Conservation (phyloP, 352 stramenopile genomes). For the Stramenopiles sp. region DNA sequence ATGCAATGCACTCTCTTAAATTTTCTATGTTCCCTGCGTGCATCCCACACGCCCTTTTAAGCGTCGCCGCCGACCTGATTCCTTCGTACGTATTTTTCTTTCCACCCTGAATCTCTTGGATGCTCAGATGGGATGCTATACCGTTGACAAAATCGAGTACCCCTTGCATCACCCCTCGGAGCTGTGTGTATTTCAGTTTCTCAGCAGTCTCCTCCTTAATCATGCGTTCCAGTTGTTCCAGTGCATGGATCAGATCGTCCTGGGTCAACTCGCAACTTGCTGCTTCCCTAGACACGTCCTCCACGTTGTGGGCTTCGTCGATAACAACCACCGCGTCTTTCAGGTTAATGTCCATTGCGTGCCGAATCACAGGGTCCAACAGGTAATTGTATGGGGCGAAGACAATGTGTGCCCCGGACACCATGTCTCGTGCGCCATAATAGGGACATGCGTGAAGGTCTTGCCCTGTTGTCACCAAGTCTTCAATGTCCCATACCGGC, state of each 20-base stretch:
- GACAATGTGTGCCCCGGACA: conserved; percentile 79
- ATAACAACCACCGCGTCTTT: conserved; percentile 93
- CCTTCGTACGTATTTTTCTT: not conserved
- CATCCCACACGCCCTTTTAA: not conserved
- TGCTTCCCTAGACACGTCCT: conserved; percentile 72
- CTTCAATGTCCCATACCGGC: conserved; percentile 87
- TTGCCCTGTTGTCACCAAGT: conserved; percentile 63
- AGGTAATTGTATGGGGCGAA: conserved; percentile 99
- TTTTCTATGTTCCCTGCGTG: too few species aligned
- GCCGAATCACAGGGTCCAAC: conserved; percentile 70
- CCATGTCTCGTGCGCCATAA: conserved; percentile 71
- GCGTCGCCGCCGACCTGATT: not conserved
- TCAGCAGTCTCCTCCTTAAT: not conserved
- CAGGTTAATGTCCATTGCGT: conserved; percentile 78
- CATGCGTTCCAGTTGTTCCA: not conserved
- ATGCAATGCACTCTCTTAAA: too few species aligned
- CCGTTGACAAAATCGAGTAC: not conserved
- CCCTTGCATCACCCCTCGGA: not conserved
- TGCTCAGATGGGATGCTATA: too few species aligned
- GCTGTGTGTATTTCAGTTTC: not conserved
- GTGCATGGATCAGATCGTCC: not conserved
- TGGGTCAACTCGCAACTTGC: conserved; percentile 86
- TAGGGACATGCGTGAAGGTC: conserved; percentile 85
- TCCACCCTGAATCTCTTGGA: not conserved
- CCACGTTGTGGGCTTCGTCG: conserved; percentile 98